These are phyloP conservation scores for Radiomyces spectabilis DNA, from an alignment of 192 early-diverging fungal genomes.

Conservation along the genomic window DNA sequence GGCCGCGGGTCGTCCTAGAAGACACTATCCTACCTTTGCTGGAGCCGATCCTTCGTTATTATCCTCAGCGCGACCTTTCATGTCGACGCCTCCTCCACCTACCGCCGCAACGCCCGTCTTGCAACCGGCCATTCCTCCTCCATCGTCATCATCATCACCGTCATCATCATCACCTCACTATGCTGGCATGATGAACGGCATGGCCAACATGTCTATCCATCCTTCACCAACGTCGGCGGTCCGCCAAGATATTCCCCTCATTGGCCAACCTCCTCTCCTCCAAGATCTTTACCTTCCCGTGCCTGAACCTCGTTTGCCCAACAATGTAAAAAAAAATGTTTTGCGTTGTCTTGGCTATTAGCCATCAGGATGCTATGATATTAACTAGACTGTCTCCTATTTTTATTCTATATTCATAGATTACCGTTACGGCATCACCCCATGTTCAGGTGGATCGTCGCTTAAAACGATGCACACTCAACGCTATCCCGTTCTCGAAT, in stretches of 20 bases:
- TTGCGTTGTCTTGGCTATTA: background rate
- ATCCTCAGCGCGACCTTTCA: background rate
- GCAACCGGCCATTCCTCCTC: background rate
- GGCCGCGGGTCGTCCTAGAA: background rate
- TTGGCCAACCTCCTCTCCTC: background rate
- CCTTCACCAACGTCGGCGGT: background rate
- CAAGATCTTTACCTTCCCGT: background rate
- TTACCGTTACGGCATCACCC: constrained; percentile 3
- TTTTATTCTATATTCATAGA: constrained; percentile 4
- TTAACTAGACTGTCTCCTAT: background rate
- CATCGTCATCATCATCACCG: background rate
- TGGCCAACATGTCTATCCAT: background rate
- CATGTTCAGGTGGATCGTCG: constrained; percentile 5
- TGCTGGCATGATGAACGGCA: background rate
- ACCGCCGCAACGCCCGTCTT: background rate
- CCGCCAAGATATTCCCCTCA: background rate
- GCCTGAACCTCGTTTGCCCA: background rate
- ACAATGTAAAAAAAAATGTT: background rate
- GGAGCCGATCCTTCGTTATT: background rate
- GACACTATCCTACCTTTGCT: background rate
- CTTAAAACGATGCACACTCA: constrained; percentile 61
- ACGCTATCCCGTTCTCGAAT: constrained; percentile 65
- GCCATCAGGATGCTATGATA: background rate
- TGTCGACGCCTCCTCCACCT: background rate
- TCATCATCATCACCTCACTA: background rate